Evolutionary conservation across 1,284 basidiomycete species (phyloP), one percentile per base, ranked within the genome.

Genomic region (Austroboletus rostrupii): DNA sequence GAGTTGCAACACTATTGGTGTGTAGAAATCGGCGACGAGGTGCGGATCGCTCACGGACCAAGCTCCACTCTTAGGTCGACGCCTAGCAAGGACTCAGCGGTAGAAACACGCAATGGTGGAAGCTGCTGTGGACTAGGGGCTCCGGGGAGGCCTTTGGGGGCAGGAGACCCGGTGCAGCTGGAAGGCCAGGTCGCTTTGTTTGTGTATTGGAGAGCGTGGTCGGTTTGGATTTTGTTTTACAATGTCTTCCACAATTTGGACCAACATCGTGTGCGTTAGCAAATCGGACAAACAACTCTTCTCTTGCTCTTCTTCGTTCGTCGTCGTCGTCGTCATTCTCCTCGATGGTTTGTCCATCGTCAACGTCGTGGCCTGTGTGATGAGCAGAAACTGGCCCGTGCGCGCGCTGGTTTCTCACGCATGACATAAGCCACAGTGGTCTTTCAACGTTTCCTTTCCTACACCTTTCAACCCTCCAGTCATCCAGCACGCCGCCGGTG

Each of bases 171-270:
- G 35, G 21, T 2, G 10, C 13, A 26, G 26, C 11, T 43, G 19
- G 39, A 20, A 21, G n/a, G 9, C 10, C 38, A 5, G 5, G 23
- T 57, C 47, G 50, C 66, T 80, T 81, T 81, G 80, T 80, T 74
- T 79, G 77, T 80, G 76, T 81, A 70, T 74, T 69, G 71, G 70
- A 76, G 74, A 72, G 73, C 64, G 68, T 66, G 64, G 66, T 69
- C 60, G 64, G 68, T 74, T 73, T 77, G 77, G 70, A 73, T 77
- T 74, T 78, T 85, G 82, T 85, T 83, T 83, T 83, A 80, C 74
- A 72, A 70, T 79, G 81, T 83, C 81, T 76, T 83, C 73, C 69
- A 76, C 70, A 73, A 79, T 84, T 85, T 85, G 83, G 74, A 75
- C 77, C 69, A 70, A 57, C 73, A 72, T 71, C 70, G 70, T 72